These are phyloP conservation scores for Tribonema minus DNA, from an alignment of 108 stramenopile species.

Conservation along the genomic window DNA sequence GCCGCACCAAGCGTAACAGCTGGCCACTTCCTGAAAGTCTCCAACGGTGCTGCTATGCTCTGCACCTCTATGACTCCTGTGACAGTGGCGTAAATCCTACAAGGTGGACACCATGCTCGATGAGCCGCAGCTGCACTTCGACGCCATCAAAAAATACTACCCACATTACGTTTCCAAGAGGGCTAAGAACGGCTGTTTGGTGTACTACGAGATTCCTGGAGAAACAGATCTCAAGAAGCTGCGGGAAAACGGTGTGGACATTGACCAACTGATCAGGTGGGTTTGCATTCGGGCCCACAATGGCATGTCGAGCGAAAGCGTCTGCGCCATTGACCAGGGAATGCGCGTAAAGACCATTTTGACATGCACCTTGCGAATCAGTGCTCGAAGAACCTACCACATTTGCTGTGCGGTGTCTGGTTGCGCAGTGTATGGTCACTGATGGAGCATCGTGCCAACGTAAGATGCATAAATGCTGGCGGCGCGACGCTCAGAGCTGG, in stretches of 20 bases:
- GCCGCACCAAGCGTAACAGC: too few relatives aligned
- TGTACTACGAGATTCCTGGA: constrained; percentile 52
- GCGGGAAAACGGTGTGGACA: constrained; percentile 41
- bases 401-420: too few relatives aligned
- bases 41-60: background rate
- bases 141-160: constrained; percentile 53
- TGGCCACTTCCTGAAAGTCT: background rate
- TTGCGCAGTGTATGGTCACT: too few relatives aligned
- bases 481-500: too few relatives aligned
- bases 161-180: constrained; percentile 48
- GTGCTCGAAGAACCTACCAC: too few relatives aligned
- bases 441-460: too few relatives aligned
- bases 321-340: too few relatives aligned
- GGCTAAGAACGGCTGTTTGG: constrained; percentile 33
- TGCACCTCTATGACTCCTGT: background rate
- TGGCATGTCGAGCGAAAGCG: too few relatives aligned
- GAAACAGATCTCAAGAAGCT: constrained; percentile 43
- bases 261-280: constrained; percentile 27
- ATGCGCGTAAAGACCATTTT: too few relatives aligned
- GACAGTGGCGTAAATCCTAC: constrained; percentile 44
- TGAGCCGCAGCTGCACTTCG: constrained; percentile 47
- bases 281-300: too few relatives aligned
- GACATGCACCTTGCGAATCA: too few relatives aligned
- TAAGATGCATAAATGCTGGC: too few relatives aligned
- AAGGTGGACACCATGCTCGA: constrained; percentile 46